phyloP scores from a whole-genome alignment of 768 basidiomycete species.

The Mycena venus region DNA sequence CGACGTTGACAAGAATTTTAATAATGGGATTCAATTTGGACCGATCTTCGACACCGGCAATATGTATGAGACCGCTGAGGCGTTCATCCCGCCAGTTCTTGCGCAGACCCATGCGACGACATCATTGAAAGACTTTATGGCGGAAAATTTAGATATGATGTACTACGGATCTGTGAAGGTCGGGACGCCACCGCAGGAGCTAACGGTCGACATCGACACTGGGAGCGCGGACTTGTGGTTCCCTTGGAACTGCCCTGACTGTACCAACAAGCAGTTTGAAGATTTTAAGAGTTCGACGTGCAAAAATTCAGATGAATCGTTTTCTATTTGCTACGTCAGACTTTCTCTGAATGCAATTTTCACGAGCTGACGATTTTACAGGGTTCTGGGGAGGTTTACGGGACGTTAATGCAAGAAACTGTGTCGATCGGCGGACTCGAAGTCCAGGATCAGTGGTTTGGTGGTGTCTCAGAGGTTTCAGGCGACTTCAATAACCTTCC shows the following conservation, averaged over 20 bases:
- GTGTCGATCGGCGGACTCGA: conserved; percentile 62
- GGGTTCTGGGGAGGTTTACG: conserved; percentile 69
- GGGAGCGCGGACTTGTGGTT: conserved; percentile 76
- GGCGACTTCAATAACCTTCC: conserved; percentile 64
- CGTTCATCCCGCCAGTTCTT: conserved; percentile 37
- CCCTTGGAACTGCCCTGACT: conserved; percentile 48
- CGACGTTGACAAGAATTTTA: conserved; percentile 2
- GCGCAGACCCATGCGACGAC: not conserved
- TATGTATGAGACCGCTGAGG: conserved; percentile 5
- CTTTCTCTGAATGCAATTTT: not conserved
- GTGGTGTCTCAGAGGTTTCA: conserved; percentile 61
- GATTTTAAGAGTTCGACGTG: conserved; percentile 58
- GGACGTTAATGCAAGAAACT: conserved; percentile 63
- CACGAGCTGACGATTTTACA: conserved; percentile 33
- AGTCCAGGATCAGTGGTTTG: conserved; percentile 67
- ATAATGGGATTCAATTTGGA: not conserved
- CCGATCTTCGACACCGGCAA: not conserved
- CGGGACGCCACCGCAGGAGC: conserved; percentile 66
- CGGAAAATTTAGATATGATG: conserved; percentile 41
- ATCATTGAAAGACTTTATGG: conserved; percentile 24
- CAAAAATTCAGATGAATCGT: conserved; percentile 42
- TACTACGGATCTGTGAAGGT: conserved; percentile 56
- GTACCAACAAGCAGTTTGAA: conserved; percentile 55
- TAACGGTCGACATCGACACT: conserved; percentile 76
- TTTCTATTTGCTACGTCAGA: conserved; percentile 61